These are phyloP conservation scores for Auricularia sp. DNA, from an alignment of 768 basidiomycete genomes.

Conservation along the genomic window DNA sequence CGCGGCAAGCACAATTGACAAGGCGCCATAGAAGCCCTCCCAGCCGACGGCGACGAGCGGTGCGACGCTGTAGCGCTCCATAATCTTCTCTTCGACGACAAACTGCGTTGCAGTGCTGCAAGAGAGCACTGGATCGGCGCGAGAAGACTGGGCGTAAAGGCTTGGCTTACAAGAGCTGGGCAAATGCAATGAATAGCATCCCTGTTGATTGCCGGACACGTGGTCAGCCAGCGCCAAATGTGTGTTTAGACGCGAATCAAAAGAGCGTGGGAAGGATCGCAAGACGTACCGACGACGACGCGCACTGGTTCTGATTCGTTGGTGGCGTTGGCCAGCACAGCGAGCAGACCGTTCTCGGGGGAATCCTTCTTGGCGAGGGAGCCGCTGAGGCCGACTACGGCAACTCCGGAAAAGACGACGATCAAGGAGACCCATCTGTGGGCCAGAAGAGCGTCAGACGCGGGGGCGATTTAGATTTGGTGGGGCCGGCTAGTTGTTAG, in stretches of 20 bases:
- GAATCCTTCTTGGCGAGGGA: constrained; percentile 73
- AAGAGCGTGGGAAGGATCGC: neutral
- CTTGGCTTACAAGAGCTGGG: constrained; percentile 77
- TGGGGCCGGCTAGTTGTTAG: neutral
- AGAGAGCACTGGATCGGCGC: neutral
- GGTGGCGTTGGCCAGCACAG: constrained; percentile 17
- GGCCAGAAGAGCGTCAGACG: constrained; percentile 6
- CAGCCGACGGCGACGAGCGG: constrained; percentile 90
- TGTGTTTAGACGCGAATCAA: neutral
- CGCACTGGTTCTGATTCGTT: constrained; percentile 3
- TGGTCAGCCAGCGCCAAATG: neutral
- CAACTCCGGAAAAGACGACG: constrained; percentile 79
- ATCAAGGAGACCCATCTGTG: constrained; percentile 81
- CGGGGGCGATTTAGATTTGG: neutral
- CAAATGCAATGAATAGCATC: constrained; percentile 84
- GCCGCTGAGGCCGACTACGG: constrained; percentile 79
- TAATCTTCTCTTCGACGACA: constrained; percentile 94
- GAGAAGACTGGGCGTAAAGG: neutral
- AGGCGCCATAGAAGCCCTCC: constrained; percentile 85
- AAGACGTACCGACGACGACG: constrained; percentile 4
- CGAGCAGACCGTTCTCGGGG: constrained; percentile 32
- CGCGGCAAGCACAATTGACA: constrained; percentile 70
- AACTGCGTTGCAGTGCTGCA: constrained; percentile 81
- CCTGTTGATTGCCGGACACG: constrained; percentile 35
- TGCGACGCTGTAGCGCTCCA: constrained; percentile 75